Percentiles rank a stretch among this genome's conserved stretches.
These are phyloP conservation scores for Roridomyces roridus DNA, from an alignment of 768 basidiomycete genomes.

Conservation along the genomic window DNA sequence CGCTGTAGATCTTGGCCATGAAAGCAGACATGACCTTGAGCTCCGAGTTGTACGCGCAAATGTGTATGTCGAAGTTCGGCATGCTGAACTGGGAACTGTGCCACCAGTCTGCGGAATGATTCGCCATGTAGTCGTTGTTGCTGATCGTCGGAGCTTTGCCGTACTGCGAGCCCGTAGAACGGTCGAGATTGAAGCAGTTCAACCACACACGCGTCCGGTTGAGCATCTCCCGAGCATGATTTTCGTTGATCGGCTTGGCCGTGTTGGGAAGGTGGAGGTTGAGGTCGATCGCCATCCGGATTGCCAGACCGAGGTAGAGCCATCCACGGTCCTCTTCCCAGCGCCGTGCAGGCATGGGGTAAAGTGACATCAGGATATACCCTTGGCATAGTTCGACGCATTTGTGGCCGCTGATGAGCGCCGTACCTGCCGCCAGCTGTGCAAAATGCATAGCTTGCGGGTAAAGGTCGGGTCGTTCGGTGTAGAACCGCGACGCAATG, in stretches of 20 bases:
- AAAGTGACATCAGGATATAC: slow-evolving; percentile 81
- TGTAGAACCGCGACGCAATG: slow-evolving; percentile 83
- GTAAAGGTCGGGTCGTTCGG: slow-evolving; percentile 74
- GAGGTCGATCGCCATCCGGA: slow-evolving; percentile 87
- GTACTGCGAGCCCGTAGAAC: slow-evolving; percentile 87
- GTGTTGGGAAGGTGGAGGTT: slow-evolving; percentile 83
- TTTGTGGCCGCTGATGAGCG: slow-evolving; percentile 77
- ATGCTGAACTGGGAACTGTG: slow-evolving; percentile 69
- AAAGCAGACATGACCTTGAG: slow-evolving; percentile 69
- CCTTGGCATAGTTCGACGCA: slow-evolving; percentile 86
- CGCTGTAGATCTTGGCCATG: slow-evolving; percentile 68
- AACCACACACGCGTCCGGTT: slow-evolving; percentile 92
- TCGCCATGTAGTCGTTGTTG: slow-evolving; percentile 78
- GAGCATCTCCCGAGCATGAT: slow-evolving; percentile 83
- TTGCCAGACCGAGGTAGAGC: slow-evolving; percentile 89
- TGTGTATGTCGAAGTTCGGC: slow-evolving; percentile 79
- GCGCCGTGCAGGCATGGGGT: slow-evolving; percentile 73
- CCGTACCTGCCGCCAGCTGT: slow-evolving; percentile 77
- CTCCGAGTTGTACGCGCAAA: slow-evolving; percentile 79
- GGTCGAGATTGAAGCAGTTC: slow-evolving; percentile 90
- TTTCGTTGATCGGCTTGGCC: slow-evolving; percentile 78
- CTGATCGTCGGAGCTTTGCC: slow-evolving; percentile 86
- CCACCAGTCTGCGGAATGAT: slow-evolving; percentile 77
- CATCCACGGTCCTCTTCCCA: slow-evolving; percentile 94
- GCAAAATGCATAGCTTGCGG: slow-evolving; percentile 75